Percentiles rank a stretch among this genome's conserved stretches.
These are phyloP conservation scores for Globisporangium perplexum DNA, from an alignment of 352 stramenopile genomes.

Conservation along the genomic window DNA sequence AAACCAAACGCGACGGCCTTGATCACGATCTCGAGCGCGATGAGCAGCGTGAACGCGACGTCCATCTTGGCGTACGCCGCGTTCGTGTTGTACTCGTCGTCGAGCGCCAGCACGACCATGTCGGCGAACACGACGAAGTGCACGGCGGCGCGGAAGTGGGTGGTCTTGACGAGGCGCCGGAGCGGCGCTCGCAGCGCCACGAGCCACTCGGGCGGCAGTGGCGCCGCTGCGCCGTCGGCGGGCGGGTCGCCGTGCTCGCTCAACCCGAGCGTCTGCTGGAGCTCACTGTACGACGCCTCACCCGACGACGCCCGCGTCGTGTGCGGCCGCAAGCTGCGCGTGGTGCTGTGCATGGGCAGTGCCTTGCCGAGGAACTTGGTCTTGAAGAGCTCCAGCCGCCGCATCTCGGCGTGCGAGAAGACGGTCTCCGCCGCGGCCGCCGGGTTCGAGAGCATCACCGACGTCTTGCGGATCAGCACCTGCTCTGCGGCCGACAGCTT, in stretches of 20 bases:
- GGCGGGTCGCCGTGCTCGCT: background rate
- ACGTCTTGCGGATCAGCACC: slow-evolving; percentile 39
- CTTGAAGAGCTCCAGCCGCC: slow-evolving; percentile 34
- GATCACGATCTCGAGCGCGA: slow-evolving; percentile 50
- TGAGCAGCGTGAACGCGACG: slow-evolving; percentile 50
- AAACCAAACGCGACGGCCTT: slow-evolving; percentile 53
- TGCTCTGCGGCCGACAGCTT: slow-evolving; percentile 35
- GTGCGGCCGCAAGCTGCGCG: slow-evolving; percentile 7
- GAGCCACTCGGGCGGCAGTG: slow-evolving; percentile 17
- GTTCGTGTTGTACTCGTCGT: slow-evolving; percentile 34
- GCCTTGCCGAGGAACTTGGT: slow-evolving; percentile 30
- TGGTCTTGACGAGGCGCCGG: slow-evolving; percentile 31
- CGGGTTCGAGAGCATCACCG: slow-evolving; percentile 40
- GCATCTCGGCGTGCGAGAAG: slow-evolving; percentile 33
- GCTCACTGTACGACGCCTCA: slow-evolving; percentile 10
- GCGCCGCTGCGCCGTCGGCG: slow-evolving; percentile 4
- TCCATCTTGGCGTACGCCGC: slow-evolving; percentile 30
- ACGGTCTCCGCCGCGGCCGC: slow-evolving; percentile 29
- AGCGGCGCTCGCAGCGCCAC: slow-evolving; percentile 20
- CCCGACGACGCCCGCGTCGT: slow-evolving; percentile 2
- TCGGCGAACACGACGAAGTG: slow-evolving; percentile 44
- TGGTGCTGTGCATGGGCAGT: slow-evolving; percentile 1
- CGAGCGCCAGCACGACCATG: slow-evolving; percentile 48
- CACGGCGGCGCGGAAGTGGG: slow-evolving; percentile 36
- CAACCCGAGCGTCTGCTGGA: slow-evolving; percentile 4